Percentiles rank a stretch among this genome's conserved stretches.
Conservation (phyloP, 2,329 filamentous ascomycete genomes). For the Catunica adiposa region DNA sequence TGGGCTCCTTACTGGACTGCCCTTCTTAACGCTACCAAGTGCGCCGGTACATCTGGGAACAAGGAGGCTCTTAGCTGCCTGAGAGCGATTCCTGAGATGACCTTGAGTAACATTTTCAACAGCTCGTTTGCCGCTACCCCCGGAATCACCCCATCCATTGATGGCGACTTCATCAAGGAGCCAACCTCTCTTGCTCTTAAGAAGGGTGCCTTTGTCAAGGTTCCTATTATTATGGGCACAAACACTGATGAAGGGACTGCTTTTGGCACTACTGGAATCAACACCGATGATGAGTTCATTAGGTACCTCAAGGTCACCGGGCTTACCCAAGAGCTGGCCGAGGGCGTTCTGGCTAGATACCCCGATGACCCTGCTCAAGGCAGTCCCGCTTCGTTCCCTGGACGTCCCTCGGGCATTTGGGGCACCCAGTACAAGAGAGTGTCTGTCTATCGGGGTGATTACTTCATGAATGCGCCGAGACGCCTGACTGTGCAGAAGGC, state of each 20-base stretch:
- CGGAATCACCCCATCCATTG: conserved; percentile 18
- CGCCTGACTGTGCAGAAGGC: conserved; percentile 36
- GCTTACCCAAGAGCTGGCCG: conserved; percentile 19
- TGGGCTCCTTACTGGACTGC: conserved; percentile 21
- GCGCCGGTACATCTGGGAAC: conserved; percentile 15
- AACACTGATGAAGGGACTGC: conserved; percentile 48
- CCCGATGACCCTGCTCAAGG: conserved; percentile 32
- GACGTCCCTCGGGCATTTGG: conserved; percentile 20
- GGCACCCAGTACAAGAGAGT: conserved; percentile 37
- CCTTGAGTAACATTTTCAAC: conserved; percentile 20
- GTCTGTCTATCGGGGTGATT: conserved; percentile 38
- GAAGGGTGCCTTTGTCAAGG: conserved; percentile 42
- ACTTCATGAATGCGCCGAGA: conserved; percentile 36
- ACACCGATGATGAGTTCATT: conserved; percentile 37
- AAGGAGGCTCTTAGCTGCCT: conserved; percentile 21
- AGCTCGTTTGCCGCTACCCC: conserved; percentile 14
- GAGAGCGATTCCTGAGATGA: conserved; percentile 20
- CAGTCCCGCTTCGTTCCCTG: conserved; percentile 28
- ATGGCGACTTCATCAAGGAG: conserved; percentile 26
- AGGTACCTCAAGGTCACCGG: conserved; percentile 21
- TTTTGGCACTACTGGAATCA: conserved; percentile 36
- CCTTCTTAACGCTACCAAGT: conserved; percentile 17
- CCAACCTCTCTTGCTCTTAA: conserved; percentile 34
- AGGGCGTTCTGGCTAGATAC: conserved; percentile 28
- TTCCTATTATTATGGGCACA: conserved; percentile 45